These are phyloP conservation scores for Lentinus polychrous DNA, from an alignment of 1,284 basidiomycete species.

Conservation along the genomic window DNA sequence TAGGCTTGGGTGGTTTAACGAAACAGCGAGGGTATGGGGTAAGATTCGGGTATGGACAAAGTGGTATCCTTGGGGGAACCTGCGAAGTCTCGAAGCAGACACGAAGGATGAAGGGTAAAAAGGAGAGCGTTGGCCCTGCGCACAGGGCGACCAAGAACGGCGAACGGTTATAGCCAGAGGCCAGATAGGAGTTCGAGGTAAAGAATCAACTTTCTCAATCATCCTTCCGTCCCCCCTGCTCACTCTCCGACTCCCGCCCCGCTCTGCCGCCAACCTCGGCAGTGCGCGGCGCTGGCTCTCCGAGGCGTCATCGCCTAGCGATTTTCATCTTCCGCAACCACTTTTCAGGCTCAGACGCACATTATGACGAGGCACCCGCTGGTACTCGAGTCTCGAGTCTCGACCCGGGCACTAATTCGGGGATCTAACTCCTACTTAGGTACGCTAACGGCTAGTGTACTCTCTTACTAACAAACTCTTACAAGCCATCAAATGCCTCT, in stretches of 20 bases:
- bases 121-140: slow-evolving; percentile 7
- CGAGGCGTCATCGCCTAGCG: too few relatives aligned
- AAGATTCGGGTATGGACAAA: slow-evolving; percentile 32
- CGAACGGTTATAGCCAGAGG: slow-evolving; percentile 12
- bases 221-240: neutral
- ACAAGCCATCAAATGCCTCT: slow-evolving; percentile 34
- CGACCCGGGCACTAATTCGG: too few relatives aligned
- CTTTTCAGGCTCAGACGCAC: too few relatives aligned
- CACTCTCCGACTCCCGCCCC: too few relatives aligned
- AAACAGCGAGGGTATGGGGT: slow-evolving; percentile 31
- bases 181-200: slow-evolving; percentile 21
- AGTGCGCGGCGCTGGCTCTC: too few relatives aligned
- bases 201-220: slow-evolving; percentile 1
- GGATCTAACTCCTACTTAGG: too few relatives aligned
- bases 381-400: too few relatives aligned
- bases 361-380: too few relatives aligned
- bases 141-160: slow-evolving; percentile 5
- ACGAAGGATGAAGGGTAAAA: slow-evolving; percentile 15
- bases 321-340: too few relatives aligned
- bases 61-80: slow-evolving; percentile 28
- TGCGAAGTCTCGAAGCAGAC: slow-evolving; percentile 24
- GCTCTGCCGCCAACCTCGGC: too few relatives aligned
- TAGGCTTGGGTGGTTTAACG: slow-evolving; percentile 23
- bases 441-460: too few relatives aligned
- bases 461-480: neutral